Base-by-base conservation (phyloP, 257 asterid species). In the Solanum pinnatisectum region DNA sequence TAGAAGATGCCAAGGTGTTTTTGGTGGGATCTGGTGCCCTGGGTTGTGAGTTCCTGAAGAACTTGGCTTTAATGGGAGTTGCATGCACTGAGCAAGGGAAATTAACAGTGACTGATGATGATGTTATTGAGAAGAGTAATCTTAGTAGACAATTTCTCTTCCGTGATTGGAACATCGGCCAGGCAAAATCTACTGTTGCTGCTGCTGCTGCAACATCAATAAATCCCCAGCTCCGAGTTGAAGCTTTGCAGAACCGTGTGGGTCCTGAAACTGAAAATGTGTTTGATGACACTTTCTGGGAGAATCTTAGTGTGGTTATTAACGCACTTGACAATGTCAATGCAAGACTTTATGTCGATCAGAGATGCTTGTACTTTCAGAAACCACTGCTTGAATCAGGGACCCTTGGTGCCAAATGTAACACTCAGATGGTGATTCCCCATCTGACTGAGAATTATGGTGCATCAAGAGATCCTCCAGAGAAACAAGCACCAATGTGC, bases 401-500 rank as follows among this genome's bases (percentile, higher is more conserved):
- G 86, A 96, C 99, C n/a, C 91, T 96, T 87, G 99, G 99, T 85
- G 95, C 98, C 90, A 95, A 95, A 91, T 96, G 99, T 91, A 96
- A 96, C 84, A 96, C 98, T 9, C 99, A 96, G 90, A 94, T 95
- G 98, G 96, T 96, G 65, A 94, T 96, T 87, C 99, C 99, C n/a
- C 98, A 96, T 91, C 93, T 96, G 72, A 93, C 99, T 3, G 99
- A 96, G 85, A 96, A 96, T 82, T 96, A 96, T 88, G 99, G 99
- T 63, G 99, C 99, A 40, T 96, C 99, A 14, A 94, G 98, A 82
- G 99, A 95, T 86, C 99, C 99, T 59, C 98, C 98, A 10, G 99
- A 96, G 94, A 96, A 94, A 90, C 99, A 96, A 92, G 99, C 98
- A 82, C 99, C 99, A 44, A 96, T 96, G 98, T 96, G 99, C 88